Base-by-base conservation (phyloP, 2,329 filamentous ascomycete genomes). In the Parasarocladium wereldwijsianum region DNA sequence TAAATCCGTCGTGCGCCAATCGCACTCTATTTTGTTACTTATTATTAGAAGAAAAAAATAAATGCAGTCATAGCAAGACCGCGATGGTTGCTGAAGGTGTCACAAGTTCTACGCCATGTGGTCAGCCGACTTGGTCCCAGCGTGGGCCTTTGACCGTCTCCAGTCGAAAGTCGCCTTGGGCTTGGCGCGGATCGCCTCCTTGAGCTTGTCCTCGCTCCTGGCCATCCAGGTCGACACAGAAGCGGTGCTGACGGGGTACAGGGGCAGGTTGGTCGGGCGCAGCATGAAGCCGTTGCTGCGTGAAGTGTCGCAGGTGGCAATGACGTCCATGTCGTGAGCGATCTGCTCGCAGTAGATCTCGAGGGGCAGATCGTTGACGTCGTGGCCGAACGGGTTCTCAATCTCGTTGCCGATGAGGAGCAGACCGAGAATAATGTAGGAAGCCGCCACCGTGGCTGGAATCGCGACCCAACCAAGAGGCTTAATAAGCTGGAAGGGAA, bases 391-490 rank as follows among this genome's bases (percentile, higher is more conserved):
- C 5, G 82, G 82, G 44, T 90, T 84, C 51, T 90, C 82, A 38
- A 90, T 79, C 52, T 90, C 81, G 38, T 72, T 71, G 22, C 82
- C 82, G 43, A 87, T 87, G 38, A 66, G 58, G 18, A 65, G 57
- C 26, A 90, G 70, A 15, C 79, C 80, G 35, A 90, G 69, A 47
- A 90, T 87, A 40, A 90, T 87, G 52, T 87, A 87, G 3, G 78
- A 74, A 3, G 76, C 76, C 4, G 61, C 64, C 11, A 86, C 58
- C 25, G 75, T 77, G 19, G 74, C 82, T 0, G 82, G 82, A 38
- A 90, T 86, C 9, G 82, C 76, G 38, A 85, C 64, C 76, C 77
- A 90, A 6, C 53, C 42, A 1, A 92, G 67, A 3, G 54, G 49
- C 0, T 50, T 46, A 45, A 70, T 69, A 6, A 92, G 70, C 55